Evolutionary conservation across 768 basidiomycete species (phyloP), one percentile per base, ranked within the genome.

Genomic region (Psilocybe subaeruginosa): DNA sequence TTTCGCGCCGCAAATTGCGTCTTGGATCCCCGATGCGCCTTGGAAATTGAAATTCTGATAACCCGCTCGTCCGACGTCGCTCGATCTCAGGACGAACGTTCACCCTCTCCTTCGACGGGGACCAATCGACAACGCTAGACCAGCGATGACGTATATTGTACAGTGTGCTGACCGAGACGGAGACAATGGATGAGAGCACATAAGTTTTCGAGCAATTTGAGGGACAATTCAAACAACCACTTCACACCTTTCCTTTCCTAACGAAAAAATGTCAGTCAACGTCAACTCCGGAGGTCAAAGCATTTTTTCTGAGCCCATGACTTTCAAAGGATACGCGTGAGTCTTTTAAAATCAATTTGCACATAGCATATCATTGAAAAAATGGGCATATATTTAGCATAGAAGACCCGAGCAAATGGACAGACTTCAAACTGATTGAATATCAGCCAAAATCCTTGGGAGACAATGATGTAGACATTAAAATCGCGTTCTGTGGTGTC

Each of bases 381-480:
- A 27, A 48, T 23, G 17, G 9, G 27, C 49, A 31, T 30, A 31
- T 51, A 30, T 16, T 1, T 16, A 53, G 76, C 45, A 59, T 77
- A 23, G 68, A 74, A 54, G 74, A 77, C 48, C 74, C 73, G 14
- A 65, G 69, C 39, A 63, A 77, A 9, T 82, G 78, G 77, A 70
- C 73, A 29, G 68, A 80, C 37, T 79, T 82, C 56, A 64, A 81
- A 52, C 66, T 83, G 27, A 77, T 77, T 45, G 73, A 78, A 14
- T 84, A 83, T 72, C 67, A 82, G 65, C 85, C 86, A 14, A 88
- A 88, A 73, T 70, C 69, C 6, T 77, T 77, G 60, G 77, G 76
- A 3, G 80, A 84, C 27, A 76, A 80, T 62, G 87, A 89, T 65
- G 74, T 88, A 54, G 85, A 88, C 56, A 79, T 85, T 59, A 76